phyloP scores from a whole-genome alignment of 306 rosid species.

The Malus fusca region DNA sequence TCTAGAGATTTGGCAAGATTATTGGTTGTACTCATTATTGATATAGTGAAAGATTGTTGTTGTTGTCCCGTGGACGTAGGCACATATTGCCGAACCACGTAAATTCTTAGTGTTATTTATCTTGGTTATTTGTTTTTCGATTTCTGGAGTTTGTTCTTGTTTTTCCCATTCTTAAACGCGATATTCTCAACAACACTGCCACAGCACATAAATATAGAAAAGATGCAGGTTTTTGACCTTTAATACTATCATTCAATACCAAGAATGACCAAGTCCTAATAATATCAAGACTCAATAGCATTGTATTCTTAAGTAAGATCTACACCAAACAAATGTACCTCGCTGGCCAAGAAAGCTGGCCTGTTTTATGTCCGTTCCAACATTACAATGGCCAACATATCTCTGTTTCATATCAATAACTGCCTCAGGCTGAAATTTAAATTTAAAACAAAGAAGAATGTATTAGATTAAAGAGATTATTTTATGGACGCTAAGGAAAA shows the following conservation, averaged over 20 bases:
- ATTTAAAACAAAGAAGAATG: background rate
- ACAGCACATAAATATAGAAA: background rate
- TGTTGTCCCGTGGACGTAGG: too few species aligned
- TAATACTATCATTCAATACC: background rate
- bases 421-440: constrained; percentile 65
- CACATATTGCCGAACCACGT: too few species aligned
- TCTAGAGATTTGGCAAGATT: too few species aligned
- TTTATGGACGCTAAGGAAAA: background rate
- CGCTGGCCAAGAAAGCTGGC: constrained; percentile 94
- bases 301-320: background rate
- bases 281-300: background rate
- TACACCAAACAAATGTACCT: constrained; percentile 40
- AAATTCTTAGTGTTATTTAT: too few species aligned
- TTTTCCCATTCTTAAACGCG: too few species aligned
- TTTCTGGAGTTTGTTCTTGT: too few species aligned
- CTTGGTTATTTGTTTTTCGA: too few species aligned
- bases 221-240: background rate
- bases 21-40: too few species aligned
- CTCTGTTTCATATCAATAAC: constrained; percentile 90
- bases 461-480: background rate
- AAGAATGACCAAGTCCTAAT: background rate
- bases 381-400: constrained; percentile 86
- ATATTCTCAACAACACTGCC: too few species aligned
- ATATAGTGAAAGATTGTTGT: too few species aligned
- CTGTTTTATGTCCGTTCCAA: constrained; percentile 96